Conservation (phyloP, 768 basidiomycete species). For the Tylopilus cervinicoccineus region DNA sequence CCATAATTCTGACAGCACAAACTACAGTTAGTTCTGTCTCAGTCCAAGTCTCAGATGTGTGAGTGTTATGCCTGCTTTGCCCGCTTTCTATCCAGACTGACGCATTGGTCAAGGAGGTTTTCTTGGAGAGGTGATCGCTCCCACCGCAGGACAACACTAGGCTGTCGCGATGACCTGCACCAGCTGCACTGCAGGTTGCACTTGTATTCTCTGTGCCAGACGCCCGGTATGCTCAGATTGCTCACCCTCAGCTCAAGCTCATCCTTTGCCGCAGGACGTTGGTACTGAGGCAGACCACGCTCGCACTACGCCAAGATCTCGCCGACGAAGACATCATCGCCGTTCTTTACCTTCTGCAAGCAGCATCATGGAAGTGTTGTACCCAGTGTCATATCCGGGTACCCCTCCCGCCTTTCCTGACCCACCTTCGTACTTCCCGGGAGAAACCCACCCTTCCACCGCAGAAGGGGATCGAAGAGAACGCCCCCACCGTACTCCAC, state of each 20-base stretch:
- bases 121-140: neutral
- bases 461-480: neutral
- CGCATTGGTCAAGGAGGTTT: neutral
- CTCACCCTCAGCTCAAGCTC: neutral
- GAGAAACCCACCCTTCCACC: neutral
- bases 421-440: slow-evolving; percentile 19
- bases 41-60: neutral
- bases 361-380: slow-evolving; percentile 23
- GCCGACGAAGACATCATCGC: slow-evolving; percentile 1
- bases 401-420: slow-evolving; percentile 7
- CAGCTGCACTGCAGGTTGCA: slow-evolving; percentile 6
- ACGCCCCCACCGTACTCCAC: neutral
- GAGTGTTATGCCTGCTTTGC: neutral
- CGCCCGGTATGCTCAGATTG: slow-evolving; percentile 1
- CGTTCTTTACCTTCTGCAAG: slow-evolving; percentile 18
- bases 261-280: slow-evolving; percentile 10
- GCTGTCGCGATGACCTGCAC: slow-evolving; percentile 9
- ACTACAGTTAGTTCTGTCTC: neutral
- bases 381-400: slow-evolving; percentile 17
- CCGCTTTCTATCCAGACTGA: slow-evolving; percentile 1
- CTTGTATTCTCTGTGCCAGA: slow-evolving; percentile 9
- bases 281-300: neutral
- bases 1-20: neutral
- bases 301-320: neutral
- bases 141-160: slow-evolving; percentile 10